A percentile compares a stretch with the other conserved stretches of the same genome.
phyloP scores from a whole-genome alignment of 192 early-diverging fungal species.

The Coemansia brasiliensis region DNA sequence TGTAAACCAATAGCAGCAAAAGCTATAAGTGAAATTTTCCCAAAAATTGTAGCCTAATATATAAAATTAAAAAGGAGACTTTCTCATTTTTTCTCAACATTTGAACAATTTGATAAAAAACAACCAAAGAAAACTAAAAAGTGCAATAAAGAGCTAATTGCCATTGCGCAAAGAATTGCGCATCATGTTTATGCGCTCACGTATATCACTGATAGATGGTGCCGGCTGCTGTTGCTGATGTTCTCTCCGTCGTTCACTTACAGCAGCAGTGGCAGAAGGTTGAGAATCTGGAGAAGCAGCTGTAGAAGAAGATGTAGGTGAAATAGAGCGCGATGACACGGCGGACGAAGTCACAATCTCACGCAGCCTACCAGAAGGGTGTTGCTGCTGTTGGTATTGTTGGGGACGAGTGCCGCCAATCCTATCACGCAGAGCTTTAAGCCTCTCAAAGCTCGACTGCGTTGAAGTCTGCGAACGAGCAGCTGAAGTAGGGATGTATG shows the following conservation, averaged over 20 bases:
- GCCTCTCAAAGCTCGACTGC: constrained; percentile 8
- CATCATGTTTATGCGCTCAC: constrained; percentile 23
- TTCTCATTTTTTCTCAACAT: too few relatives aligned
- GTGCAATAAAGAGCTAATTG: neutral
- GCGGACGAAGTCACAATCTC: neutral
- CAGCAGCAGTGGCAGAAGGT: neutral
- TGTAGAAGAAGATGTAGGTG: too few relatives aligned
- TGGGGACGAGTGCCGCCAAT: constrained; percentile 4
- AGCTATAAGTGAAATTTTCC: too few relatives aligned
- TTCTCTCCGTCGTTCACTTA: constrained; percentile 1
- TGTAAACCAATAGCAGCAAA: too few relatives aligned
- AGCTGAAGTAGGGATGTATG: too few relatives aligned
- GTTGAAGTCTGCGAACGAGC: too few relatives aligned
- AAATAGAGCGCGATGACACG: neutral
- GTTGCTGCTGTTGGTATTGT: constrained; percentile 4
- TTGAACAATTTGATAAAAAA: too few relatives aligned
- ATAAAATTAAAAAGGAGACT: too few relatives aligned
- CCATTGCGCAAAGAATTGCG: constrained; percentile 32
- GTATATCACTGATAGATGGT: constrained; percentile 19
- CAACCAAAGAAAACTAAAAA: neutral
- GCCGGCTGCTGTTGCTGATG: neutral
- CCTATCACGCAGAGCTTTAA: constrained; percentile 29
- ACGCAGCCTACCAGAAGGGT: neutral
- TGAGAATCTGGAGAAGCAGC: too few relatives aligned
- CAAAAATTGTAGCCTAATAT: too few relatives aligned